Conservation (phyloP, 2,329 filamentous ascomycete species). For the Harringtonia aguacate region DNA sequence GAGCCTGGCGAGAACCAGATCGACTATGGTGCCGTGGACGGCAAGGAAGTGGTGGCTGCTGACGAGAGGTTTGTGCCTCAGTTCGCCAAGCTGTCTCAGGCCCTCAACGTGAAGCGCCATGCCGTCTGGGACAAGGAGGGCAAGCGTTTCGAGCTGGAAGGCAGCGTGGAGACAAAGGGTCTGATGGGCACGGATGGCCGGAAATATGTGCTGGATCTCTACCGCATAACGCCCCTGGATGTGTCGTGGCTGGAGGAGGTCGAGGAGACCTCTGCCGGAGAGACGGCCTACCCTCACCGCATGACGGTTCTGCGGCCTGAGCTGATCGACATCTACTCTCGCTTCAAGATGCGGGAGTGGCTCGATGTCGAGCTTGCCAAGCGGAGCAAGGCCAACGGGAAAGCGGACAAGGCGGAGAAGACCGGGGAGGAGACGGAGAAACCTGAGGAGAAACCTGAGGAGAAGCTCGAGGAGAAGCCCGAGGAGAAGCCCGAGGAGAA, state of each 20-base stretch:
- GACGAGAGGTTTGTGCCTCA: constrained; percentile 75
- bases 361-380: constrained; percentile 67
- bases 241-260: constrained; percentile 81
- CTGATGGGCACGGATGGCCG: constrained; percentile 92
- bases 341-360: constrained; percentile 80
- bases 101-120: constrained; percentile 86
- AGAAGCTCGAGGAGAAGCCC: background rate
- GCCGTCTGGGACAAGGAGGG: constrained; percentile 96
- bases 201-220: constrained; percentile 95
- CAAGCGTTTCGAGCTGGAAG: constrained; percentile 82
- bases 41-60: constrained; percentile 87
- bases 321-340: constrained; percentile 76
- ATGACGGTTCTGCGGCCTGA: constrained; percentile 93
- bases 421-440: constrained; percentile 18
- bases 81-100: constrained; percentile 85
- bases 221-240: constrained; percentile 87
- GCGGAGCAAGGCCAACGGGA: constrained; percentile 31
- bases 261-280: constrained; percentile 25
- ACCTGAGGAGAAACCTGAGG: background rate
- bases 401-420: constrained; percentile 16
- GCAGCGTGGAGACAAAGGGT: constrained; percentile 95
- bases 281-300: constrained; percentile 71
- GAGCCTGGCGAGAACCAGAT: constrained; percentile 98
- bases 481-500: background rate
- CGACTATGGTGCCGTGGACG: constrained; percentile 95